Base-by-base conservation (phyloP, 1,284 basidiomycete species). In the Leccinum pseudoinsigne region DNA sequence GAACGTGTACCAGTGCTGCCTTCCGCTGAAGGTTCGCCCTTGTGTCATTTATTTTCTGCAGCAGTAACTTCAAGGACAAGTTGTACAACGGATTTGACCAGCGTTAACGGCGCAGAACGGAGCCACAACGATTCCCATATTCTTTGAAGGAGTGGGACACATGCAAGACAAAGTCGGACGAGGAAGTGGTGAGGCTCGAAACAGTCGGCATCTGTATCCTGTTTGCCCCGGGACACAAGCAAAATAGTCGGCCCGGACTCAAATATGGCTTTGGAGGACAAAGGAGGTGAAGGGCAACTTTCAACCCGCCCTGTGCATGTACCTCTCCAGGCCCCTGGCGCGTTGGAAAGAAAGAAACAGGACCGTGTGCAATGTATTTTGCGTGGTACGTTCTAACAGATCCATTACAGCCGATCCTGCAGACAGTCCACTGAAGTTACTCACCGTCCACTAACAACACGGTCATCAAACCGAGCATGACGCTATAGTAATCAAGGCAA, bases 81-180 rank as follows among this genome's bases (percentile, higher is more conserved):
- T 61, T 90, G 87, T 5, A 95, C 88, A 55, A 94, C 84, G 55
- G 86, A 82, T 77, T 89, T 84, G 79, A 89, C 87, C 62, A 95
- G 81, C 55, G 85, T 84, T 12, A 91, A 79, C 2, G 94, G 93
- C 0, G 90, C 85, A 1, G 86, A 82, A 6, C 86, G 78, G 0
- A 99, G 81, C 96, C 97, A 99, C 1, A 84, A 73, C 5, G 94
- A 87, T 64, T 89, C 83, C 95, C 96, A 99, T 12, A 95, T 81
- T 8, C 83, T 82, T 28, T 80, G 80, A 5, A 94, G 73, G 10
- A 92, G 72, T 1, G 95, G 91, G 28, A 95, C 77, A 31, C 89
- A 82, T 5, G 85, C 82, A 26, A 88, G 77, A 51, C 97, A 89
- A 68, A 97, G 81, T 66, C 84, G 86, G 64, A 98, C 88, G 58